phyloP scores from a whole-genome alignment of 1,284 basidiomycete genomes.

The Ganoderma resinaceum region DNA sequence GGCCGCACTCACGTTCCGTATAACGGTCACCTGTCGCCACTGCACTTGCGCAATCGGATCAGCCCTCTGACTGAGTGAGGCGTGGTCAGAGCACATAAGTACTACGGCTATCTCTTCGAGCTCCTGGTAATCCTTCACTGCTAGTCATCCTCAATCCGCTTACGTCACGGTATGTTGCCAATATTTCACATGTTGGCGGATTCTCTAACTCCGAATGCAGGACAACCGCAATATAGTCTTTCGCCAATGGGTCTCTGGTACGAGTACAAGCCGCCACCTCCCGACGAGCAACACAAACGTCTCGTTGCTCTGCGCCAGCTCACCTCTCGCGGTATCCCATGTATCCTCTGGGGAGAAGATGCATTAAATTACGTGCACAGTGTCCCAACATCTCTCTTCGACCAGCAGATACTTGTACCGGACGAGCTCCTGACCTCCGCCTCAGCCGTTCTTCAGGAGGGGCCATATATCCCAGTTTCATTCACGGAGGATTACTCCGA shows the following conservation, averaged over 20 bases:
- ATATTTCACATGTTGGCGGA: too few species aligned
- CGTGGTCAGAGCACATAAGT: too few species aligned
- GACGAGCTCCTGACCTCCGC: slow-evolving; percentile 10
- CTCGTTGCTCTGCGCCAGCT: slow-evolving; percentile 14
- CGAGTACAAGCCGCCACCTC: slow-evolving; percentile 3
- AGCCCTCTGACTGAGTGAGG: too few species aligned
- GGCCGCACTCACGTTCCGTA: too few species aligned
- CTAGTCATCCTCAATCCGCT: too few species aligned
- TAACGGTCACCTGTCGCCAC: too few species aligned
- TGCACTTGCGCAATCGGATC: too few species aligned
- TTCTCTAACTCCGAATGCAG: too few species aligned
- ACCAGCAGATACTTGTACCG: slow-evolving; percentile 20
- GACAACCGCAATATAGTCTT: too few species aligned
- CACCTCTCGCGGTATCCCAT: slow-evolving; percentile 6
- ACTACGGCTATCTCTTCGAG: too few species aligned
- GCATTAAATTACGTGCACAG: slow-evolving; percentile 13
- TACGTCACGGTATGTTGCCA: too few species aligned
- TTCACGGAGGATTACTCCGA: background rate
- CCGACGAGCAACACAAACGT: slow-evolving; percentile 4
- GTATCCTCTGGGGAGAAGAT: slow-evolving; percentile 19
- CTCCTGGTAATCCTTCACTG: too few species aligned
- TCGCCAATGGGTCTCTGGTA: slow-evolving; percentile 2
- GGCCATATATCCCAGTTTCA: background rate
- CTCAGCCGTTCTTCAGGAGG: slow-evolving; percentile 7
- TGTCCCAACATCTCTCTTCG: slow-evolving; percentile 14